Percentiles rank a stretch among this genome's conserved stretches.
These are phyloP conservation scores for Triticum turgidum DNA, from an alignment of 176 grass and related monocot species.

Conservation along the genomic window DNA sequence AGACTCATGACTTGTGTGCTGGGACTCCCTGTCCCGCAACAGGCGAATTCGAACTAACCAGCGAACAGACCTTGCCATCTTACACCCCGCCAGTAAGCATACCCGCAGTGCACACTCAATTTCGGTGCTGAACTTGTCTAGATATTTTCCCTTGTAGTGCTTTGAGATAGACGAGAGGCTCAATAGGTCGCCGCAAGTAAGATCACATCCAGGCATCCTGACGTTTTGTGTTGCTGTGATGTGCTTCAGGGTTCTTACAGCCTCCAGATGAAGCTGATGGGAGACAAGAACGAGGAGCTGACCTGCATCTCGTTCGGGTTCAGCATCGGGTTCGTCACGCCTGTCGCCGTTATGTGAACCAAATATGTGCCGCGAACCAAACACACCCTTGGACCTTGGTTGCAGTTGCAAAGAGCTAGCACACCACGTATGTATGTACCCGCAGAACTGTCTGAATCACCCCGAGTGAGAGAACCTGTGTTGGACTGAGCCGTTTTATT, in stretches of 20 bases:
- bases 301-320: constrained; percentile 81
- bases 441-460: not conserved
- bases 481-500: not conserved
- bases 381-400: too few relatives aligned
- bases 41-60: constrained; percentile 44
- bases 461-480: not conserved
- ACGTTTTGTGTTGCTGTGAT: constrained; percentile 5
- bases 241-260: constrained; percentile 72
- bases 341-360: not conserved
- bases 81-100: constrained; percentile 59
- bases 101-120: not conserved
- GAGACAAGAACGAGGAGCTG: constrained; percentile 39
- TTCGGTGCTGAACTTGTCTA: not conserved
- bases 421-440: not conserved
- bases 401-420: not conserved
- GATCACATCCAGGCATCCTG: not conserved
- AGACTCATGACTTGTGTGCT: constrained; percentile 73
- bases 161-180: not conserved
- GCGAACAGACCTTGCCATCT: constrained; percentile 45
- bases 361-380: too few relatives aligned
- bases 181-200: not conserved
- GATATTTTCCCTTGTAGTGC: not conserved
- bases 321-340: constrained; percentile 58
- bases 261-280: constrained; percentile 66
- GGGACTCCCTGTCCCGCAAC: constrained; percentile 59